A percentile compares a stretch with the other conserved stretches of the same genome.
These are phyloP conservation scores for Pterocarpus santalinus DNA, from an alignment of 306 rosid genomes.

Conservation along the genomic window DNA sequence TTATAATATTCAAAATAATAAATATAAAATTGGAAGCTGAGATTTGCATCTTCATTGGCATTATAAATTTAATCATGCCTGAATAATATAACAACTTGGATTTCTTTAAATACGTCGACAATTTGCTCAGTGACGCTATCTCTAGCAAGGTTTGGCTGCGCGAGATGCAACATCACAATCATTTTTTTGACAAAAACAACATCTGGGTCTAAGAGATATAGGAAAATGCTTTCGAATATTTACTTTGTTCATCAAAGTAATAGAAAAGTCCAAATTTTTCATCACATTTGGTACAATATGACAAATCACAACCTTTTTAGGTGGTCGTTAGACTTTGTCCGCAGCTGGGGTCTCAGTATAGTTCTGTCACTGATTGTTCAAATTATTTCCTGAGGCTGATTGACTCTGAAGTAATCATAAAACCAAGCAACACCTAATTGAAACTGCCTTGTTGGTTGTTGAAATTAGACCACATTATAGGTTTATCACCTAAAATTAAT, in stretches of 20 bases:
- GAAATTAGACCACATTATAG: neutral
- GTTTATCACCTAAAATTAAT: neutral
- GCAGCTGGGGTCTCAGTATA: constrained; percentile 1
- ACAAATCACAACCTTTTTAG: constrained; percentile 43
- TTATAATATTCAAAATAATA: neutral
- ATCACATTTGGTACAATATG: constrained; percentile 34
- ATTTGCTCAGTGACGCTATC: constrained; percentile 25
- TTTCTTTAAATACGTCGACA: constrained; percentile 35
- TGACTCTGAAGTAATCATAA: constrained; percentile 40
- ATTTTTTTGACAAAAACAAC: constrained; percentile 4
- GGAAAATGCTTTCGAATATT: constrained; percentile 12
- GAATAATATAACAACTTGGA: constrained; percentile 10
- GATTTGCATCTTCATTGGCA: constrained; percentile 31
- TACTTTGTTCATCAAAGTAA: neutral
- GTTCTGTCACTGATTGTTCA: constrained; percentile 22
- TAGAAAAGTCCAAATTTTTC: constrained; percentile 26
- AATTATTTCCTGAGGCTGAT: neutral
- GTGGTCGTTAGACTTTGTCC: constrained; percentile 37
- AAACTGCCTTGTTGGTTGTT: constrained; percentile 33
- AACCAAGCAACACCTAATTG: constrained; percentile 30
- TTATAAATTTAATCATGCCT: constrained; percentile 23
- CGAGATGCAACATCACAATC: constrained; percentile 47
- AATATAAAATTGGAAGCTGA: constrained; percentile 14
- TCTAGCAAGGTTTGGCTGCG: constrained; percentile 41
- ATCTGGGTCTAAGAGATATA: neutral